These are phyloP conservation scores for Cyphellophora europaea DNA, from an alignment of 2,329 filamentous ascomycete genomes.

Conservation along the genomic window DNA sequence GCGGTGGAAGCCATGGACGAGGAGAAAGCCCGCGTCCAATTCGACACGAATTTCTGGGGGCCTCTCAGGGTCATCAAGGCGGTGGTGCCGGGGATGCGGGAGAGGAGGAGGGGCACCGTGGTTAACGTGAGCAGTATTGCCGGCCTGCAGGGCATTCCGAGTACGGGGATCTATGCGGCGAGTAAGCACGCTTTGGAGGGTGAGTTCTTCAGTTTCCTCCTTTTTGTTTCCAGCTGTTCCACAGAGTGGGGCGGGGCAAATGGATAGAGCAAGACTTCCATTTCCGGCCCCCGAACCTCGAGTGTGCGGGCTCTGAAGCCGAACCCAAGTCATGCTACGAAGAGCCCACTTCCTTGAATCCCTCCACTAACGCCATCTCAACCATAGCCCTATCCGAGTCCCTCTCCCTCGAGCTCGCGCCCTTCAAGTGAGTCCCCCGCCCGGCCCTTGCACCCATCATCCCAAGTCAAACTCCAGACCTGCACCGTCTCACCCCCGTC, in stretches of 20 bases:
- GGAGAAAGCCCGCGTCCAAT: constrained; percentile 8
- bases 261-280: too few species aligned
- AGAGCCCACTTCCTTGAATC: too few species aligned
- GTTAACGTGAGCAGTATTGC: constrained; percentile 14
- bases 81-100: constrained; percentile 12
- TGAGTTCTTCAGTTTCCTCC: background rate
- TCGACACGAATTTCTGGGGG: constrained; percentile 18
- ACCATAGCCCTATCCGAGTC: constrained; percentile 23
- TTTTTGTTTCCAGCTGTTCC: too few species aligned
- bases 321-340: too few species aligned
- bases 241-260: too few species aligned
- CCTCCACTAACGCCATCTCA: background rate
- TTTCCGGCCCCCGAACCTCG: too few species aligned
- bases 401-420: constrained; percentile 26
- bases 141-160: constrained; percentile 19
- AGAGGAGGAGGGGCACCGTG: constrained; percentile 8
- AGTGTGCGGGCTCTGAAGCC: too few species aligned
- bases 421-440: too few species aligned
- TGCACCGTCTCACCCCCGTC: too few species aligned
- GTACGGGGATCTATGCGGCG: constrained; percentile 21
- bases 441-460: too few species aligned
- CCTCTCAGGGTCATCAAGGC: constrained; percentile 9
- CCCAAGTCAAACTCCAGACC: too few species aligned
- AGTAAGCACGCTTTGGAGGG: constrained; percentile 35
- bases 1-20: constrained; percentile 15